Percentiles rank a stretch among this genome's conserved stretches.
Conservation (phyloP, 1,139 yeast genomes). For the Geotrichum macrosporum region DNA sequence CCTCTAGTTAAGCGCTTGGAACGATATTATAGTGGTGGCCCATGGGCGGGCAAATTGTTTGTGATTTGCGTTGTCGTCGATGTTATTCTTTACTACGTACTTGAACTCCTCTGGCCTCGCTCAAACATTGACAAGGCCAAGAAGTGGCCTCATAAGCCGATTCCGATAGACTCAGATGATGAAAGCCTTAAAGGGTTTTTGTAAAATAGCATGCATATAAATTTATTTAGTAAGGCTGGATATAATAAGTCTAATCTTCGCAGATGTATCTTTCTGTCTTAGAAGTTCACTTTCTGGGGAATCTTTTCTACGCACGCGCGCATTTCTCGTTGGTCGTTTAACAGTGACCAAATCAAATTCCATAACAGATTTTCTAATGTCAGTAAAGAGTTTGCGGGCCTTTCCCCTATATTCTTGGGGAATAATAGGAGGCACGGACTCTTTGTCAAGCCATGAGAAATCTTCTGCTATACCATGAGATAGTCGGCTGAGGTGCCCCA, state of each 20-base stretch:
- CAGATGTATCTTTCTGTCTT: conserved; percentile 7
- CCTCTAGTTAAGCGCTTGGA: conserved; percentile 52
- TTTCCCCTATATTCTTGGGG: conserved; percentile 16
- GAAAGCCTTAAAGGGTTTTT: neutral
- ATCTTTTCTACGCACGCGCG: neutral
- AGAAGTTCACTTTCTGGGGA: neutral
- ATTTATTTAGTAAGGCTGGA: conserved; percentile 11
- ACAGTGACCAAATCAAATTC: conserved; percentile 22
- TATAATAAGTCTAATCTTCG: conserved; percentile 6
- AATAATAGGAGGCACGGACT: neutral
- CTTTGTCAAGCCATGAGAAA: conserved; percentile 11
- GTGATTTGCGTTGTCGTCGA: conserved; percentile 78
- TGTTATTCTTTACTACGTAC: conserved; percentile 53
- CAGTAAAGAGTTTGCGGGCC: conserved; percentile 20
- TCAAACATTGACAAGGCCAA: conserved; percentile 62
- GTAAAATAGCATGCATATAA: neutral
- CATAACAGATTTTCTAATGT: conserved; percentile 21
- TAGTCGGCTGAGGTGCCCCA: conserved; percentile 21
- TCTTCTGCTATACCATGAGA: conserved; percentile 2
- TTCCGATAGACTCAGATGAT: conserved; percentile 6
- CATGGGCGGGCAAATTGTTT: conserved; percentile 79
- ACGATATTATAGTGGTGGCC: conserved; percentile 68
- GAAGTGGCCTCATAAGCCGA: conserved; percentile 60
- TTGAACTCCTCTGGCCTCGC: conserved; percentile 71
- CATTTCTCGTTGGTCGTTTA: conserved; percentile 11